These are phyloP conservation scores for Saksenaea oblongispora DNA, from an alignment of 371 early-diverging fungal genomes.

Conservation along the genomic window DNA sequence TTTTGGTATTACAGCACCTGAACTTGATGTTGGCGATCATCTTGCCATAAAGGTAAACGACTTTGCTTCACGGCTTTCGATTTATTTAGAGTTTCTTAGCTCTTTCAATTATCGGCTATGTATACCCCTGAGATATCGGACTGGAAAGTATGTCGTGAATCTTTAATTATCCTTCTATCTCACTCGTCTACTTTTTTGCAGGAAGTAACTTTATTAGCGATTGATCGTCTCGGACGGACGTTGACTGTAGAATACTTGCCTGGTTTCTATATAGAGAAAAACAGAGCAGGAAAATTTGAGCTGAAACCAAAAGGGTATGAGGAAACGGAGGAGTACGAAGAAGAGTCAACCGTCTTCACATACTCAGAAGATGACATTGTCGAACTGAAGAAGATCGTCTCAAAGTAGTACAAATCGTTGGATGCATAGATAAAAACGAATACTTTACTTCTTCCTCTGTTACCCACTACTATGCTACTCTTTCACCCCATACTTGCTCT, in stretches of 20 bases:
- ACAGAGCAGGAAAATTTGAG: constrained; percentile 5
- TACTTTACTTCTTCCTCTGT: too few relatives aligned
- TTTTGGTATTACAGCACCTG: neutral
- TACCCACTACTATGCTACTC: too few relatives aligned
- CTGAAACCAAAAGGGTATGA: constrained; percentile 1
- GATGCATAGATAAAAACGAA: too few relatives aligned
- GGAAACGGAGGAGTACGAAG: neutral
- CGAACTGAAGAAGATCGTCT: neutral
- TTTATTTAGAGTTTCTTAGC: neutral
- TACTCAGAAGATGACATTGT: neutral
- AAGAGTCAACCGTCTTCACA: neutral
- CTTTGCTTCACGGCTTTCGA: neutral
- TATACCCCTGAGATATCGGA: constrained; percentile 12
- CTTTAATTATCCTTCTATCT: neutral
- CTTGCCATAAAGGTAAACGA: neutral
- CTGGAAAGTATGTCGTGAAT: neutral
- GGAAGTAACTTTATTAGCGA: neutral
- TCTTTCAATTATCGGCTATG: neutral
- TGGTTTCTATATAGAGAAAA: neutral
- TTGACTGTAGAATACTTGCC: neutral
- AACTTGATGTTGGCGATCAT: neutral
- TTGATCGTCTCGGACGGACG: neutral
- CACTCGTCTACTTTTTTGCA: neutral
- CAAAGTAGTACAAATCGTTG: too few relatives aligned
- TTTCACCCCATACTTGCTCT: too few relatives aligned